Conservation (phyloP, 202 grass and related monocot genomes). For the Carex sylvatica region DNA sequence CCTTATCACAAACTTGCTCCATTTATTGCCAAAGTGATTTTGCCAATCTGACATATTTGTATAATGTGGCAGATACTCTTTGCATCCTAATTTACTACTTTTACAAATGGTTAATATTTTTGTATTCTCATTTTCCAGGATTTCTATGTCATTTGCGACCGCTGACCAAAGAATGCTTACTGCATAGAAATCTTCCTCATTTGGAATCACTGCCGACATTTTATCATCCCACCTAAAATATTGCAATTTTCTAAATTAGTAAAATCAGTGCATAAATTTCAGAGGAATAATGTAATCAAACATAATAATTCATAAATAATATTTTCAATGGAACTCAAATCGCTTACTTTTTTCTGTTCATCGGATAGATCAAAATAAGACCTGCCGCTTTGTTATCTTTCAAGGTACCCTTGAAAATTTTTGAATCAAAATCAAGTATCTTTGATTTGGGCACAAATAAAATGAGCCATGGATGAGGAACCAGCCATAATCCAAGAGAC, state of each 20-base stretch:
- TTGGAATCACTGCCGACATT: slow-evolving; percentile 39
- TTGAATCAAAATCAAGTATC: slow-evolving; percentile 37
- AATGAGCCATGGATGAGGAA: slow-evolving; percentile 51
- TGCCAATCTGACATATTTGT: slow-evolving; percentile 31
- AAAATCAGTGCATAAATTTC: background rate
- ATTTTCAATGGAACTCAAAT: background rate
- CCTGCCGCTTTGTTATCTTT: slow-evolving; percentile 16
- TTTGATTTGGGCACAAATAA: slow-evolving; percentile 39
- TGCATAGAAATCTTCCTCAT: slow-evolving; percentile 49
- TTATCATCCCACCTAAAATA: slow-evolving; percentile 40
- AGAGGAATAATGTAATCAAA: background rate
- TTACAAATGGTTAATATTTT: slow-evolving; percentile 37
- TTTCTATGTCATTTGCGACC: slow-evolving; percentile 4
- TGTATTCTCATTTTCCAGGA: slow-evolving; percentile 28
- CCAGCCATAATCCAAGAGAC: slow-evolving; percentile 30
- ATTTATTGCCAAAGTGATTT: slow-evolving; percentile 46
- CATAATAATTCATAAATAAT: background rate
- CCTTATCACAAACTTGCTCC: slow-evolving; percentile 28
- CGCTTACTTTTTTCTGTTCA: slow-evolving; percentile 36
- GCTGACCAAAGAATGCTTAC: slow-evolving; percentile 40
- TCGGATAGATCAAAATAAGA: slow-evolving; percentile 37
- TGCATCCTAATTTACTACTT: slow-evolving; percentile 20
- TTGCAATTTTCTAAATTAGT: background rate
- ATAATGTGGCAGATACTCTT: slow-evolving; percentile 54
- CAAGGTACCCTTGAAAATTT: slow-evolving; percentile 40